Conservation (phyloP, 495 filamentous ascomycete genomes). For the Tuber borchii region DNA sequence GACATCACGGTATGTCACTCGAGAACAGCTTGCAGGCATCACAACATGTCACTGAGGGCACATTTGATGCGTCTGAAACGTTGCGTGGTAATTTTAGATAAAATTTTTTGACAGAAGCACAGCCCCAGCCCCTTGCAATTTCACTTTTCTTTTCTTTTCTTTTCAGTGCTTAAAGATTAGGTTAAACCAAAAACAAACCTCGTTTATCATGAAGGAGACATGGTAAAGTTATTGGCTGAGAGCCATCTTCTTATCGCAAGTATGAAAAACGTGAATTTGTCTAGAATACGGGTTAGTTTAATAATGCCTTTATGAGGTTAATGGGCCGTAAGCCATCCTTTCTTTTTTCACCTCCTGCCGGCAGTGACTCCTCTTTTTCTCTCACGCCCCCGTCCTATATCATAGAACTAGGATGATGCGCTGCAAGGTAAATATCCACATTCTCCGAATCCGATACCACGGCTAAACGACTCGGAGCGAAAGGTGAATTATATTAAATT, state of each 20-base stretch:
- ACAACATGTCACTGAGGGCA: not conserved
- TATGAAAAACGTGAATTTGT: not conserved
- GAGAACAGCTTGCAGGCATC: not conserved
- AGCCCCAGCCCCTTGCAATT: not conserved
- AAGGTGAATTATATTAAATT: not conserved
- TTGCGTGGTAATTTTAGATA: not conserved
- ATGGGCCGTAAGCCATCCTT: not conserved
- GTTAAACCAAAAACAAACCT: not conserved
- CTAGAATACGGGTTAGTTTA: not conserved
- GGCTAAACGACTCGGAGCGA: not conserved
- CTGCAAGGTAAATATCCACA: not conserved
- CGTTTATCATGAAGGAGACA: not conserved
- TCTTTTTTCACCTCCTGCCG: not conserved
- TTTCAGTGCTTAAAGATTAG: not conserved
- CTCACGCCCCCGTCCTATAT: not conserved
- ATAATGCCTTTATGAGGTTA: not conserved
- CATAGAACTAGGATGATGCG: not conserved
- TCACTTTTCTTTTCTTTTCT: not conserved
- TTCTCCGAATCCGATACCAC: constrained; percentile 1
- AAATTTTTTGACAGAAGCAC: not conserved
- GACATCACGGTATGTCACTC: not conserved
- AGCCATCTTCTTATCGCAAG: not conserved
- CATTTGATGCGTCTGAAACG: not conserved
- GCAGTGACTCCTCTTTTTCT: not conserved
- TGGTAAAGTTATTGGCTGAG: not conserved